These are phyloP conservation scores for Actinomortierella ambigua DNA, from an alignment of 371 early-diverging fungal species.

Conservation along the genomic window DNA sequence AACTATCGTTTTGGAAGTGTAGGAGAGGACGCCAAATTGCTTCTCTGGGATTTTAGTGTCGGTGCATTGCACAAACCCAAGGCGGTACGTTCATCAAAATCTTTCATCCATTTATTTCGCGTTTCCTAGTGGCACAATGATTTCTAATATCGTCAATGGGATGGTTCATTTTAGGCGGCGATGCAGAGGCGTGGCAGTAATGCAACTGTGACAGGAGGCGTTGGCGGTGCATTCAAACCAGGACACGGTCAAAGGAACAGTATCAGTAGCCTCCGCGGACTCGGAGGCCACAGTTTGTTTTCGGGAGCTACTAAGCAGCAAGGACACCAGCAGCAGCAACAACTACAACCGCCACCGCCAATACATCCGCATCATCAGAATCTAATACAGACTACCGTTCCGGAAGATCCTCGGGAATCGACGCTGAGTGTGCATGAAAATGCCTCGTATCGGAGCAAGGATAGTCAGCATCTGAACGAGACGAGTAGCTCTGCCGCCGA, in stretches of 20 bases:
- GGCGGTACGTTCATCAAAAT: constrained; percentile 56
- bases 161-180: constrained; percentile 8
- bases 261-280: constrained; percentile 29
- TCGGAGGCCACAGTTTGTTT: constrained; percentile 37
- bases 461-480: no score
- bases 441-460: no score
- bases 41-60: constrained; percentile 93
- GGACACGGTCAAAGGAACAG: constrained; percentile 36
- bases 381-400: no score
- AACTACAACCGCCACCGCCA: neutral
- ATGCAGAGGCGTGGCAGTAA: constrained; percentile 31
- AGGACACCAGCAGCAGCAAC: neutral
- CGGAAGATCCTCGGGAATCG: no score
- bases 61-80: constrained; percentile 76
- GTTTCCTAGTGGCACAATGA: neutral
- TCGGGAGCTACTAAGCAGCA: constrained; percentile 20
- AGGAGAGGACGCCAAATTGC: constrained; percentile 86
- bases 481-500: no score
- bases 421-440: no score
- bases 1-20: constrained; percentile 90
- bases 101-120: neutral
- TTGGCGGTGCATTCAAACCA: constrained; percentile 21
- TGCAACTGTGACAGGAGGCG: constrained; percentile 25
- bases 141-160: neutral
- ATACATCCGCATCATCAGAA: no score